A percentile compares a stretch with the other conserved stretches of the same genome.
Conservation (phyloP, 2,329 filamentous ascomycete species). For the Colletotrichum graminicola region DNA sequence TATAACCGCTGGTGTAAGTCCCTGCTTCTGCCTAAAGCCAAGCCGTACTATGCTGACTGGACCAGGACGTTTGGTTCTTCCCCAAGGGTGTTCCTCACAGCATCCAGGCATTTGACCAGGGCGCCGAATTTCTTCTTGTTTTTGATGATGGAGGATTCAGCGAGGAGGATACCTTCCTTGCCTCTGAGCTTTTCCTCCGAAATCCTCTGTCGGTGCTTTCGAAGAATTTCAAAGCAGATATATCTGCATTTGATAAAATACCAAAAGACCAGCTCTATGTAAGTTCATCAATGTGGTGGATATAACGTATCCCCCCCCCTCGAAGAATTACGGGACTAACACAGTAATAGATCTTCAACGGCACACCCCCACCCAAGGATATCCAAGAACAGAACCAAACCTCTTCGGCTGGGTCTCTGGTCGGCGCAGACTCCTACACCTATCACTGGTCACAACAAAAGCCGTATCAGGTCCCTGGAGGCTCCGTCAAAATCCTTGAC, state of each 20-base stretch:
- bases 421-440: constrained; percentile 56
- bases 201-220: constrained; percentile 66
- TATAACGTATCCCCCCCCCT: accelerated
- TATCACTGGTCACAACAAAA: constrained; percentile 66
- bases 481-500: constrained; percentile 71
- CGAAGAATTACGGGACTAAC: neutral
- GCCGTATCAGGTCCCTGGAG: constrained; percentile 65
- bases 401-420: constrained; percentile 57
- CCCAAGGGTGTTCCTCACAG: constrained; percentile 63
- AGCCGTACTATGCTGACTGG: neutral
- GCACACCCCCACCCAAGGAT: constrained; percentile 59
- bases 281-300: neutral
- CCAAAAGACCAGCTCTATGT: constrained; percentile 60
- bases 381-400: constrained; percentile 62
- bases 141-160: constrained; percentile 71
- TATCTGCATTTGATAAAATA: constrained; percentile 61
- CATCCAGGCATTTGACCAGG: constrained; percentile 66
- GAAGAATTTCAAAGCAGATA: constrained; percentile 65
- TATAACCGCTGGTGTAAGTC: constrained; percentile 50
- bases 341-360: constrained; percentile 59
- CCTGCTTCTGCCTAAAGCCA: accelerated
- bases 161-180: constrained; percentile 71
- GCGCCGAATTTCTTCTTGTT: constrained; percentile 70
- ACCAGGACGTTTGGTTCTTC: constrained; percentile 68
- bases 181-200: constrained; percentile 64